A percentile compares a stretch with the other conserved stretches of the same genome.
Conservation (phyloP, 2,329 filamentous ascomycete species). For the Ophiostoma ips region DNA sequence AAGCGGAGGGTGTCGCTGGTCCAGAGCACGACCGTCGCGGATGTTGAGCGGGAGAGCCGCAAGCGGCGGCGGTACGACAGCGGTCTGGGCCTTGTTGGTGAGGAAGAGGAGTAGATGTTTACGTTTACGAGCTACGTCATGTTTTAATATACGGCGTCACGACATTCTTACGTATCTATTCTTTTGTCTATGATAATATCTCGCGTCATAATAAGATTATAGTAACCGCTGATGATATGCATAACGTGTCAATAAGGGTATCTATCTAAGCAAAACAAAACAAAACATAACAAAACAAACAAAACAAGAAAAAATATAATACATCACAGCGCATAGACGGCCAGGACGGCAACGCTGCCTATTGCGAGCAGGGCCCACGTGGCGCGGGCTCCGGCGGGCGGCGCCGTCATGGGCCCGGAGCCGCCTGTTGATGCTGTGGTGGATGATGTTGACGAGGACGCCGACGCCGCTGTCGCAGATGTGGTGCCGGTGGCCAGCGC, state of each 20-base stretch:
- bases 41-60: constrained; percentile 1
- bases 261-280: not conserved
- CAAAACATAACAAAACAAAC: too few relatives aligned
- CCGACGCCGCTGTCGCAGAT: not conserved
- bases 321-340: constrained; percentile 6
- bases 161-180: too few relatives aligned
- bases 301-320: too few relatives aligned
- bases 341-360: constrained; percentile 8
- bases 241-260: not conserved
- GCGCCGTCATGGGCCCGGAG: not conserved
- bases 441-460: not conserved
- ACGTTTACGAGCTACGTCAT: too few relatives aligned
- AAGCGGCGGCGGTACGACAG: constrained; percentile 39
- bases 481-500: constrained; percentile 2
- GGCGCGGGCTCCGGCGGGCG: constrained; percentile 4
- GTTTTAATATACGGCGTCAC: too few relatives aligned
- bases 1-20: not conserved
- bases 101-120: constrained; percentile 24
- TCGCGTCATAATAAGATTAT: too few relatives aligned
- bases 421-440: constrained; percentile 1
- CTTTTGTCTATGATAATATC: not conserved
- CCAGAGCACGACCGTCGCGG: not conserved
- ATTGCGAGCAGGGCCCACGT: constrained; percentile 9
- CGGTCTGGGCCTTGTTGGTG: constrained; percentile 40
- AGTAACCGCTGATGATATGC: too few relatives aligned